Conservation (phyloP, 2,329 filamentous ascomycete species). For the Dactylonectria estremocensis region DNA sequence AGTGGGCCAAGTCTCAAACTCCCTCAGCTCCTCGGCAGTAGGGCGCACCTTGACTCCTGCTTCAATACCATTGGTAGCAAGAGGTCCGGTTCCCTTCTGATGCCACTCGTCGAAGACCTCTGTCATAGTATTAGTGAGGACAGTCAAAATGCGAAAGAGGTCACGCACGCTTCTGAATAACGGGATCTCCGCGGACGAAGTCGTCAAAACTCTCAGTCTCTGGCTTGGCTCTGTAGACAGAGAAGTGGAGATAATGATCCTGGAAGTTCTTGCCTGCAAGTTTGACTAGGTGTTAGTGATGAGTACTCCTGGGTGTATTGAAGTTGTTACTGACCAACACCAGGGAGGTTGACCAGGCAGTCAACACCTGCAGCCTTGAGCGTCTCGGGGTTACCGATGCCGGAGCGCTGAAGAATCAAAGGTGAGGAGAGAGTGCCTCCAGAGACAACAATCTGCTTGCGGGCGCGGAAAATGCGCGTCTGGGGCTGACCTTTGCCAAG, state of each 20-base stretch:
- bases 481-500: slow-evolving; percentile 69
- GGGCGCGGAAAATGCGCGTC: slow-evolving; percentile 72
- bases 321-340: slow-evolving; percentile 82
- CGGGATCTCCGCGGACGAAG: slow-evolving; percentile 81
- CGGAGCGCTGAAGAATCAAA: slow-evolving; percentile 81
- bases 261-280: slow-evolving; percentile 79
- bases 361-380: slow-evolving; percentile 78
- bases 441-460: slow-evolving; percentile 82
- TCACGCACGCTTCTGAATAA: slow-evolving; percentile 74
- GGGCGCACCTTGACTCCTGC: slow-evolving; percentile 85
- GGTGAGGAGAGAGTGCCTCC: slow-evolving; percentile 82
- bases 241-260: slow-evolving; percentile 82
- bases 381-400: slow-evolving; percentile 80
- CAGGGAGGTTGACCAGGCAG: slow-evolving; percentile 79
- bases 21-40: slow-evolving; percentile 75
- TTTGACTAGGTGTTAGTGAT: not conserved
- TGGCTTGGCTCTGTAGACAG: slow-evolving; percentile 80
- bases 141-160: fast-evolving
- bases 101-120: slow-evolving; percentile 84
- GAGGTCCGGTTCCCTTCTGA: slow-evolving; percentile 82
- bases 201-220: slow-evolving; percentile 86
- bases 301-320: too few relatives aligned
- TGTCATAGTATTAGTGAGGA: slow-evolving; percentile 38
- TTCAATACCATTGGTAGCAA: slow-evolving; percentile 85
- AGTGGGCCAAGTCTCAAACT: slow-evolving; percentile 82